Percentiles rank a stretch among this genome's conserved stretches.
Evolutionary conservation across 2,329 filamentous ascomycete genomes (phyloP).

Genomic region (Alternaria sp.): DNA sequence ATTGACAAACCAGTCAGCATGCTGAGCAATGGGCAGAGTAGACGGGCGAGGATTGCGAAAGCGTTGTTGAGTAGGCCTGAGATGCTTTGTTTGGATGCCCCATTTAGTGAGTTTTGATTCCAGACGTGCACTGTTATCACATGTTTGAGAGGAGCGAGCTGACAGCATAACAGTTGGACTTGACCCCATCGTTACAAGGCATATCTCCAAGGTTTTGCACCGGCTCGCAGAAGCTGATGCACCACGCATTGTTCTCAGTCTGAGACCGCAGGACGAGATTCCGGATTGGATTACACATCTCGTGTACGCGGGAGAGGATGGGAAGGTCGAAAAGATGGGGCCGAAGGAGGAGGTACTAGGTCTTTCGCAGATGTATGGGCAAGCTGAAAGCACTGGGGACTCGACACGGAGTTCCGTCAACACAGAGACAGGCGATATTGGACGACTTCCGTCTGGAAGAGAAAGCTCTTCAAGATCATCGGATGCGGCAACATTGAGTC

Average conservation of each 20-base stretch:
- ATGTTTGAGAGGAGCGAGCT: neutral
- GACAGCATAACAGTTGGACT: constrained; percentile 70
- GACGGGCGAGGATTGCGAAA: constrained; percentile 85
- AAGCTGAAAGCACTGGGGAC: constrained; percentile 20
- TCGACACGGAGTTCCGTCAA: constrained; percentile 17
- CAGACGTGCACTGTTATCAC: neutral
- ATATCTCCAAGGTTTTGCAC: constrained; percentile 73
- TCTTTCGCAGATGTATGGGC: constrained; percentile 42
- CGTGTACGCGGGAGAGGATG: constrained; percentile 71
- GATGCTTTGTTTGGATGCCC: constrained; percentile 81
- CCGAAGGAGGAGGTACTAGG: constrained; percentile 67
- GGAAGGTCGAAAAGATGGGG: constrained; percentile 71
- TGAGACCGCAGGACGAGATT: constrained; percentile 84
- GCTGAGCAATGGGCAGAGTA: constrained; percentile 90
- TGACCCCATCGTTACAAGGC: constrained; percentile 79
- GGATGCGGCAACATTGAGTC: constrained; percentile 23
- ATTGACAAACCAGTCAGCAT: constrained; percentile 85
- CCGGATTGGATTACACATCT: constrained; percentile 92
- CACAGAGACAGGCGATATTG: constrained; percentile 36
- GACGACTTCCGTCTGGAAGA: constrained; percentile 35
- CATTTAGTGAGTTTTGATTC: constrained; percentile 68
- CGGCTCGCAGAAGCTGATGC: constrained; percentile 69
- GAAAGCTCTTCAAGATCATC: constrained; percentile 15
- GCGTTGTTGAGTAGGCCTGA: constrained; percentile 81
- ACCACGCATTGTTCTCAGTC: constrained; percentile 77